Evolutionary conservation across 371 early-diverging fungal species (phyloP).

Genomic region (Capillidium rhysosporum): DNA sequence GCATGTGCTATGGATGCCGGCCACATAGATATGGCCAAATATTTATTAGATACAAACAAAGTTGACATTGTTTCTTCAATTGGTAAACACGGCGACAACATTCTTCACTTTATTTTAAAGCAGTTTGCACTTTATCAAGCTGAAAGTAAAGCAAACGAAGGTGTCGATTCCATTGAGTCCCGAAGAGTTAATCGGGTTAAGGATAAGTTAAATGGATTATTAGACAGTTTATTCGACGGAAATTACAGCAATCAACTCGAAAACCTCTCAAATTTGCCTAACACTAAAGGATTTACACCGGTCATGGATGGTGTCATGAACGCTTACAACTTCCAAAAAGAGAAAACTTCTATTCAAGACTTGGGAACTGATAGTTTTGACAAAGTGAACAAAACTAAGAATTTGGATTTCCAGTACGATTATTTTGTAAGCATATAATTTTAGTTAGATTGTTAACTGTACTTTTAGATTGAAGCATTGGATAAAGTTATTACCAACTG

Average conservation of each 20-base stretch:
- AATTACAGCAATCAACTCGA: background rate
- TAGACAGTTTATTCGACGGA: background rate
- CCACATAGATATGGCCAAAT: constrained; percentile 13
- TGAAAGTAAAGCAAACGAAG: constrained; percentile 4
- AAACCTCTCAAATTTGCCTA: background rate
- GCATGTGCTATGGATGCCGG: constrained; percentile 14
- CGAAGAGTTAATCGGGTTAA: background rate
- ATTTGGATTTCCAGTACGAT: background rate
- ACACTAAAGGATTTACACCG: constrained; percentile 15
- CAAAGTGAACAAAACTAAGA: too few species aligned
- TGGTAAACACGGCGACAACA: constrained; percentile 13
- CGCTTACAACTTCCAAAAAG: constrained; percentile 11
- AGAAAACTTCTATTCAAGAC: constrained; percentile 1
- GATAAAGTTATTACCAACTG: constrained; percentile 5
- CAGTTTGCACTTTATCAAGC: constrained; percentile 5
- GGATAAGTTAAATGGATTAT: background rate
- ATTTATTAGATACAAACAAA: constrained; percentile 14
- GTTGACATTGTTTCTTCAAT: constrained; percentile 13
- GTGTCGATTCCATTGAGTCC: background rate
- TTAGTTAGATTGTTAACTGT: too few species aligned
- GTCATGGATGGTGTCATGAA: constrained; percentile 9
- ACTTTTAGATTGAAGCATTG: constrained; percentile 4
- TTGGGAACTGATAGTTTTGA: background rate
- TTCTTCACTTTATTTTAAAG: constrained; percentile 17
- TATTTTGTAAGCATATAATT: constrained; percentile 7